Evolutionary conservation across 2,329 filamentous ascomycete genomes (phyloP), one percentile per base, ranked within the genome.

Genomic region (Lachnellula occidentalis): DNA sequence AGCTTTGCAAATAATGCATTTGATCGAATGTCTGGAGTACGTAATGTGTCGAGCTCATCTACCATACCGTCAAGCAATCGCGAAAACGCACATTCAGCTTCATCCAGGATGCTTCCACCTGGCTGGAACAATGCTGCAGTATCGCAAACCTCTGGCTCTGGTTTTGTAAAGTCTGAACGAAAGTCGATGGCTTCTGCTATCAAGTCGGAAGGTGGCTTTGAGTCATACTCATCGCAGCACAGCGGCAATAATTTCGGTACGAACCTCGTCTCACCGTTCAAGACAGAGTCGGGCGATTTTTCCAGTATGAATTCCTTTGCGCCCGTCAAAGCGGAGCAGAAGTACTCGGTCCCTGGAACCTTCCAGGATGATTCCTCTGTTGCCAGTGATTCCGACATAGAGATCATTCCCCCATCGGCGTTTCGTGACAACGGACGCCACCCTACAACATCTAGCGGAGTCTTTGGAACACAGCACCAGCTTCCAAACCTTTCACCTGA

Each of bases 351-450:
- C 42, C 59, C 63, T 47, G 61, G 63, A 27, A 21, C 58, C 5
- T 66, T 56, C 34, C 46, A 37, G 22, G 61, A 66, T 27, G 62
- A 65, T 34, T 59, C 53, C 8, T 58, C 59, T 8, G 46, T 12
- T 24, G 57, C 45, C 21, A 62, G 59, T 50, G 66, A 69, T 55
- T 67, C 65, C 12, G 65, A 67, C 22, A 52, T 68, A 36, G 66
- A 69, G 51, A 62, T 68, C 21, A 69, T 69, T 27, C 54, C 62
- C 11, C 24, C 62, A 11, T 58, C 62, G 3, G 63, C 54, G 2
- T 69, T 68, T 49, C 56, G 54, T 37, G 60, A 60, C 22, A 68
- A 68, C 56, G 58, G 61, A 24, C 58, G 62, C 27, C 54, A 59
- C 37, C 17, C 24, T n/a, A 34, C 17, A 39, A 15, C 36, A 9